Evolutionary conservation across 768 basidiomycete species (phyloP), one percentile per base, ranked within the genome.

Genomic region (Amanita inopinata): DNA sequence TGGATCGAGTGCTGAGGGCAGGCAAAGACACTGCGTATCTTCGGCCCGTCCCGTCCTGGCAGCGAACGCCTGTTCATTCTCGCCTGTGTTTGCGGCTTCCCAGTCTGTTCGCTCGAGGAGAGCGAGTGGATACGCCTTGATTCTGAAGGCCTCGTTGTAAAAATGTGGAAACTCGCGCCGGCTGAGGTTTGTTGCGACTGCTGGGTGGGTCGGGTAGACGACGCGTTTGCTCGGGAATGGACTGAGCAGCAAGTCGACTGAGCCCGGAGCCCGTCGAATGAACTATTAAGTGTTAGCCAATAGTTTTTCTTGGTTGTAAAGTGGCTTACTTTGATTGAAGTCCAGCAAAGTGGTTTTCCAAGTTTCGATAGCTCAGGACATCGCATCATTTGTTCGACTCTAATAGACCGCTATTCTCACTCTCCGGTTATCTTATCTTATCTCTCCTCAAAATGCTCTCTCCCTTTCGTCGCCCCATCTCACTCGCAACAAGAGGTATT

Each of bases 401-500:
- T 7, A 30, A n/a, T n/a, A n/a, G n/a, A 6, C 27, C n/a, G 27
- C 27, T 28, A 28, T 28, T 7, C n/a, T n/a, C 27, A 28, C 7
- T 7, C n/a, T 28, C 27, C 27, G n/a, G n/a, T 28, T n/a, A 28
- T 28, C 27, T 17, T 17, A 34, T 34, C 33, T 34, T 34, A 34
- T 34, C 33, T 34, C 15, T 6, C 15, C 8, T 10, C 10, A 10
- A 34, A 6, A 6, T 28, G 7, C 7, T 7, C n/a, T 28, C 7
- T 28, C 7, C 27, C n/a, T 28, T n/a, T 28, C 27, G n/a, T n/a
- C 27, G 27, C 27, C 33, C 23, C 42, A 23, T 20, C 8, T 33
- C 52, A 9, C 37, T 56, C 14, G 50, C 56, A 0, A 40, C 51
- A 7, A 43, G 51, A 20, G 52, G 61, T 27, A 52, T 53, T 4